Percentiles rank a stretch among this genome's conserved stretches.
Conservation (phyloP, 169 alveolate genomes). For the Theileria annulata region DNA sequence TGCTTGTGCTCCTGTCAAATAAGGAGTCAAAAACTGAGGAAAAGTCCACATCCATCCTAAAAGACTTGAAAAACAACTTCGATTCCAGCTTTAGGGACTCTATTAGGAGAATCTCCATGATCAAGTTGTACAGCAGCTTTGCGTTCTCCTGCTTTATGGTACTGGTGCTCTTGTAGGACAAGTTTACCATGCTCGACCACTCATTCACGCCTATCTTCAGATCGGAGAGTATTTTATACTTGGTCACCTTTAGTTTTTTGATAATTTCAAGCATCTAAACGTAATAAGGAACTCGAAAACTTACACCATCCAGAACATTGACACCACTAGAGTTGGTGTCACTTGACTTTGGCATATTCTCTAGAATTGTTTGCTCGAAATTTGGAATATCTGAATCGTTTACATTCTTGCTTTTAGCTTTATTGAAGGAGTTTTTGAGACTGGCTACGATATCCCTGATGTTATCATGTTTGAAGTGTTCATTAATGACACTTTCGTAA, state of each 20-base stretch:
- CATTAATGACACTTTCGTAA: slow-evolving; percentile 57
- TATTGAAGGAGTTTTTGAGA: not conserved
- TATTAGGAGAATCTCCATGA: slow-evolving; percentile 38
- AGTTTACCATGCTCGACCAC: slow-evolving; percentile 5
- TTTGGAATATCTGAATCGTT: not conserved
- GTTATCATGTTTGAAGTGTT: slow-evolving; percentile 34
- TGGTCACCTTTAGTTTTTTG: not conserved
- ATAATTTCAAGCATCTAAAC: slow-evolving; percentile 3
- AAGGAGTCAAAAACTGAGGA: not conserved
- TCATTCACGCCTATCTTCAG: not conserved
- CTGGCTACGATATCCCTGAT: not conserved
- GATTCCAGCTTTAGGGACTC: slow-evolving; percentile 52
- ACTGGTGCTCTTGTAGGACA: not conserved
- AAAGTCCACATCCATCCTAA: not conserved
- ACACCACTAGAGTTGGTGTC: not conserved
- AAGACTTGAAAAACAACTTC: slow-evolving; percentile 20
- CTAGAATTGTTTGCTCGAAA: not conserved
- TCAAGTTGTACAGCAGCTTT: slow-evolving; percentile 17
- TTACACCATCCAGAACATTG: not conserved
- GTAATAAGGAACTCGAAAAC: not conserved
- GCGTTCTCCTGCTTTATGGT: not conserved
- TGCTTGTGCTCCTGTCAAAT: not conserved
- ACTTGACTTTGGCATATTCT: not conserved
- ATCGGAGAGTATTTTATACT: not conserved
- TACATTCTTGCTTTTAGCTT: not conserved